Percentiles rank a stretch among this genome's conserved stretches.
Evolutionary conservation across 2,329 filamentous ascomycete genomes (phyloP).

Genomic region (Atkinsonella texensis): DNA sequence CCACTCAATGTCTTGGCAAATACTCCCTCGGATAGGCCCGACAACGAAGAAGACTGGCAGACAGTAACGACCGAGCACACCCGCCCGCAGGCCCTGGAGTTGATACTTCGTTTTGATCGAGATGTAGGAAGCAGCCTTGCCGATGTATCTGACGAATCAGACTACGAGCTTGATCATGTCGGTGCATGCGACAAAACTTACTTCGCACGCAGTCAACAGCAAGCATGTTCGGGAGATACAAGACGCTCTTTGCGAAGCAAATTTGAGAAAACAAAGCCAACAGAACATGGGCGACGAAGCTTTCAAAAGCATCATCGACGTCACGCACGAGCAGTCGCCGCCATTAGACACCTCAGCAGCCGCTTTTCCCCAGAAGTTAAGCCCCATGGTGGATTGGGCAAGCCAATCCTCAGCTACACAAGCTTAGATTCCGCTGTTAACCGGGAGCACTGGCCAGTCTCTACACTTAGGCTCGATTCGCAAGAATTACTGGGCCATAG

Average conservation of each 20-base stretch:
- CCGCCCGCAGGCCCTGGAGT: conserved; percentile 12
- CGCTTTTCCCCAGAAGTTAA: conserved; percentile 12
- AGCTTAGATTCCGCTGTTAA: conserved; percentile 18
- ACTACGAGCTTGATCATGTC: conserved; percentile 9
- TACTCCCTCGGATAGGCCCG: conserved; percentile 7
- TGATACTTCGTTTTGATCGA: conserved; percentile 12
- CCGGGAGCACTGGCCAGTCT: background rate
- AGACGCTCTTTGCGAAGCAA: background rate
- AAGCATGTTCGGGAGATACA: background rate
- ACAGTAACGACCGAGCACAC: conserved; percentile 22
- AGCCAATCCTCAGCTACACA: conserved; percentile 17
- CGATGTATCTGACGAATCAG: conserved; percentile 27
- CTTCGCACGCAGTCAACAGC: background rate
- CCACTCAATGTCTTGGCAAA: conserved; percentile 4
- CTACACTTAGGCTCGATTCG: conserved; percentile 1
- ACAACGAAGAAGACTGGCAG: conserved; percentile 23
- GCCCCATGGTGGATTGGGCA: conserved; percentile 12
- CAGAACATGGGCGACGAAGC: conserved; percentile 8
- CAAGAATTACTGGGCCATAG: conserved; percentile 6
- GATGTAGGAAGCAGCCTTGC: conserved; percentile 32
- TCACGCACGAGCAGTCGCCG: conserved; percentile 12
- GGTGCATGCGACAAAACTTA: background rate
- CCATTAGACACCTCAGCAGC: conserved; percentile 15
- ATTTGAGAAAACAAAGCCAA: background rate
- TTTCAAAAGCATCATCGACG: conserved; percentile 11